phyloP scores from a whole-genome alignment of 768 basidiomycete species.

The Boletus vinaceobasis region DNA sequence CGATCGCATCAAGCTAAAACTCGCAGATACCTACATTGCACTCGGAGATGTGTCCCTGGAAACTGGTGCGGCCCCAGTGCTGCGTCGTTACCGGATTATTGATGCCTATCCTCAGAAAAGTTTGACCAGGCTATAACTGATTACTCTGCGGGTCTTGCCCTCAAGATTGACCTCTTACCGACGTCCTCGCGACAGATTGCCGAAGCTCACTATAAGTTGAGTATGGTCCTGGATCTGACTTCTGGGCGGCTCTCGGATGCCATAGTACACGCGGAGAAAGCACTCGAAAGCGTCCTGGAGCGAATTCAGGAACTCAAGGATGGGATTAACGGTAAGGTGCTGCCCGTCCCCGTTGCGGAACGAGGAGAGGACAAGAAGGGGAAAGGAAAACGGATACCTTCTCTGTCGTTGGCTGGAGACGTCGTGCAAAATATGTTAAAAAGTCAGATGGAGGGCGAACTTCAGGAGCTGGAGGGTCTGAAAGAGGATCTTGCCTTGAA shows the following conservation, averaged over 20 bases:
- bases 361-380: constrained; percentile 49
- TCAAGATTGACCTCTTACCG: constrained; percentile 74
- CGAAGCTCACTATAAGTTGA: constrained; percentile 91
- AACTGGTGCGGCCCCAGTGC: constrained; percentile 61
- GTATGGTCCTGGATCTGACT: constrained; percentile 89
- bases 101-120: constrained; percentile 59
- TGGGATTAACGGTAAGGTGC: constrained; percentile 36
- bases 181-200: constrained; percentile 91
- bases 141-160: constrained; percentile 70
- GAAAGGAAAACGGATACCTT: constrained; percentile 69
- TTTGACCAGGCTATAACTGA: constrained; percentile 92
- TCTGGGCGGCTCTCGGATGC: constrained; percentile 80
- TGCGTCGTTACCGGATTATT: neutral
- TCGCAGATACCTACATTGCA: constrained; percentile 87
- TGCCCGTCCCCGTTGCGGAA: constrained; percentile 30
- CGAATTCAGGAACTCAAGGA: constrained; percentile 60
- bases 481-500: constrained; percentile 83
- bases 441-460: constrained; percentile 71
- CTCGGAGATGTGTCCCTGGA: constrained; percentile 97
- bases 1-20: constrained; percentile 67
- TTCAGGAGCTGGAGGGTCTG: constrained; percentile 73
- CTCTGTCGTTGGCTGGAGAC: constrained; percentile 39
- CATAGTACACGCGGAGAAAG: constrained; percentile 75
- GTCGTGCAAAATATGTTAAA: constrained; percentile 63
- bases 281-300: constrained; percentile 71